Conservation (phyloP, 169 alveolate genomes). For the Plasmodium gonderi region DNA sequence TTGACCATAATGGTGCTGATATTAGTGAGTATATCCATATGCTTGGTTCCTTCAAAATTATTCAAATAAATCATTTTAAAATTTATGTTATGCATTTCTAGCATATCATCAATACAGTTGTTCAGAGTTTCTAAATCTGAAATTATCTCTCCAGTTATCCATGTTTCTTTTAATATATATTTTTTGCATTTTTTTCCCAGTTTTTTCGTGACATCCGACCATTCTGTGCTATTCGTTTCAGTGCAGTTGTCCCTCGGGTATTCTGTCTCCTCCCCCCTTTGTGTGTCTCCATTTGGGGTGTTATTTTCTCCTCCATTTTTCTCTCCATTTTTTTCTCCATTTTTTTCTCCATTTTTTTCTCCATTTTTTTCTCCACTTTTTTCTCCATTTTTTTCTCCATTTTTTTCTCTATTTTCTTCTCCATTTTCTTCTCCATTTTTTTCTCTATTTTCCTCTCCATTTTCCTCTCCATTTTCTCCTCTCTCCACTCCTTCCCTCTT, state of each 20-base stretch:
- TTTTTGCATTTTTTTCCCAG: neutral
- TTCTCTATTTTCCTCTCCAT: neutral
- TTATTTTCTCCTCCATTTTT: neutral
- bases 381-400: neutral
- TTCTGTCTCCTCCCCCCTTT: neutral
- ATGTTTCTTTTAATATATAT: neutral
- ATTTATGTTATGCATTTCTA: conserved; percentile 4
- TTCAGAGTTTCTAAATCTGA: neutral
- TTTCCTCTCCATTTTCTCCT: neutral
- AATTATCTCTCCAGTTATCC: neutral
- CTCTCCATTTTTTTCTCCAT: neutral
- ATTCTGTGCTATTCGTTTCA: neutral
- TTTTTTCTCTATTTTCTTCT: neutral
- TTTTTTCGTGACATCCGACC: neutral
- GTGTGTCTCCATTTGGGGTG: neutral
- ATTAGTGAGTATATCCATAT: conserved; percentile 14
- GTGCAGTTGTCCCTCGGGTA: neutral
- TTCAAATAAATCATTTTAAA: neutral
- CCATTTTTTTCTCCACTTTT: neutral
- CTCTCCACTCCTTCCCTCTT: neutral
- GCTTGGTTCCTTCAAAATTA: neutral
- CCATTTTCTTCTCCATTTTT: neutral
- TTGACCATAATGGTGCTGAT: conserved; percentile 12
- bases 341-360: neutral
- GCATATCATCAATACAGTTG: neutral